Evolutionary conservation across 2,329 filamentous ascomycete species (phyloP), one percentile per base, ranked within the genome.

Genomic region (Bipolaris sorokiniana): DNA sequence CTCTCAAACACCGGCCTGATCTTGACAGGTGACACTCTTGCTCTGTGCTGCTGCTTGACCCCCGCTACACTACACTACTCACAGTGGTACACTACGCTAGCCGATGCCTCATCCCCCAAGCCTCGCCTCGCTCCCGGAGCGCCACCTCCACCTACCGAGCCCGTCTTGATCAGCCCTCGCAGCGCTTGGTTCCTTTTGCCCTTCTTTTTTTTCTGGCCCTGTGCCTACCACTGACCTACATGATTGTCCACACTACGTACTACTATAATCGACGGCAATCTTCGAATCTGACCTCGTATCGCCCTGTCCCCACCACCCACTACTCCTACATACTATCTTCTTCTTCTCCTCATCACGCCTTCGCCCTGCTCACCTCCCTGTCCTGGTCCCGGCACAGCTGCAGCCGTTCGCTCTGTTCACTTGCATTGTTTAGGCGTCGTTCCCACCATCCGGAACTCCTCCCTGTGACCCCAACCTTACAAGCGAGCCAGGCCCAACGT

Each of bases 1-100:
- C 31, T 26, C 23, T 16, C 33, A 44, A 26, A 31, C 9, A 11
- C 5, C 20, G 20, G 23, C 23, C 31, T 41, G 41, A 42, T 48
- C 42, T 28, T 52, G 48, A 42, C 33, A 28, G 28, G 31, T 37
- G 18, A 23, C 22, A 18, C 15, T 13, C 23, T 26, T 26, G 23
- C 23, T 26, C 28, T 6, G 37, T 37, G 46, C 54, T 53, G 44
- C 49, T 44, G 49, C 16, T 31, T 38, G 44, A 28, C 26, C 49
- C 54, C 54, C 54, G 49, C n/a, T n/a, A n/a, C n/a, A n/a, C n/a
- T n/a, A n/a, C 49, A 22, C 49, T 33, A 44, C 54, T 47, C 49
- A 33, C 50, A 16, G 38, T 37, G 28, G 36, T 26, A 26, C 31
- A 38, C 54, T 46, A 51, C 31, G 46, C 54, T 46, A 51, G 26